Evolutionary conservation across 2,329 filamentous ascomycete genomes (phyloP), one percentile per base, ranked within the genome.

Genomic region (Clarireedia monteithiana): DNA sequence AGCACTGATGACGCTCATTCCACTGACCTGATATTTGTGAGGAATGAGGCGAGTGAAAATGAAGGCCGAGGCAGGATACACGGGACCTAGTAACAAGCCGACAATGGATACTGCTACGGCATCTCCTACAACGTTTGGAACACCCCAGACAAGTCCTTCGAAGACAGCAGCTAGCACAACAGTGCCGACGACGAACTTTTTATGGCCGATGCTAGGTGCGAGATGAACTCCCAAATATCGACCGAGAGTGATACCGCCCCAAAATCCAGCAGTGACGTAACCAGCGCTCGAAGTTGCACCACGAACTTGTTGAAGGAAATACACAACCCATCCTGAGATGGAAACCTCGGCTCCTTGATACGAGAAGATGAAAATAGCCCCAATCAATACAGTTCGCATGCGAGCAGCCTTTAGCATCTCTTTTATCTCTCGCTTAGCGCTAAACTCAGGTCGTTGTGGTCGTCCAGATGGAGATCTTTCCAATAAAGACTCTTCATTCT

Each of bases 301-400:
- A 39, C 89, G 84, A 60, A 83, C 80, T 50, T 80, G 79, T 70
- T 94, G 90, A 40, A 95, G 74, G 73, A 91, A 95, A 2, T 86
- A 90, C 59, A 92, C 90, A 49, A 92, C 85, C 90, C 89, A 95
- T 53, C 89, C 89, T 0, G 86, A 89, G 61, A 92, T 88, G 14
- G 84, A 85, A 15, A 95, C 89, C 71, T 95, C 89, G 38, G 87
- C 86, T 36, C 89, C 89, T 70, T 94, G 88, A 69, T 95, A 95
- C 26, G 84, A 82, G 69, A 95, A 94, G 69, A 94, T 88, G 74
- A 94, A 94, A 9, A 89, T 69, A 0, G 89, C 85, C 3, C 88
- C 88, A 0, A 94, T 76, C 1, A 94, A 71, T 0, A 91, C 88
- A 4, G 60, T 64, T 47, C 80, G 68, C 73, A 76, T 65, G 70